A percentile compares a stretch with the other conserved stretches of the same genome.
Conservation (phyloP, 2,329 filamentous ascomycete species). For the Fusarium musae region DNA sequence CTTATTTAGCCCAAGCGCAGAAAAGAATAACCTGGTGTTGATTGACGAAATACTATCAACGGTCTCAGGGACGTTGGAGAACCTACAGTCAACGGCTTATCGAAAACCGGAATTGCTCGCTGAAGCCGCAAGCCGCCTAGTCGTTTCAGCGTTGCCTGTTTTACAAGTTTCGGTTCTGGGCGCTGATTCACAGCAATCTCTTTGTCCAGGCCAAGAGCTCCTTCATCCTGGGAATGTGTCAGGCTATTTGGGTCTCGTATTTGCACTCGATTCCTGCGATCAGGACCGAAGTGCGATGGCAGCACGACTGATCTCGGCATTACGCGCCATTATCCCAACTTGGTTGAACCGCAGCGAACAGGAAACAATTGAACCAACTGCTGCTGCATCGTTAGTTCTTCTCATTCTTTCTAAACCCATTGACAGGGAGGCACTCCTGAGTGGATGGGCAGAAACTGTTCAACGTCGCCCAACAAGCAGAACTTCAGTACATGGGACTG, state of each 20-base stretch:
- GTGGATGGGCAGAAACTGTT: constrained; percentile 60
- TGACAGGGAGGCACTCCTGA: constrained; percentile 54
- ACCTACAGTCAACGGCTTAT: constrained; percentile 56
- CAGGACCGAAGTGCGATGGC: constrained; percentile 10
- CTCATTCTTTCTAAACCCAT: constrained; percentile 56
- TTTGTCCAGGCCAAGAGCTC: constrained; percentile 40
- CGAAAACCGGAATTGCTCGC: constrained; percentile 73
- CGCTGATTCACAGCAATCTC: background rate
- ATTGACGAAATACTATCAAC: constrained; percentile 45
- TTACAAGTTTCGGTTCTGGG: constrained; percentile 53
- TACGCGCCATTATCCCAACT: constrained; percentile 51
- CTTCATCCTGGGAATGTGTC: constrained; percentile 36
- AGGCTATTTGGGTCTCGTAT: constrained; percentile 39
- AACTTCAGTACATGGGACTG: constrained; percentile 55
- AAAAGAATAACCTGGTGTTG: constrained; percentile 38
- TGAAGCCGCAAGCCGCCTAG: constrained; percentile 68
- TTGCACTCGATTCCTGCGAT: constrained; percentile 29
- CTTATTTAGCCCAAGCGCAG: constrained; percentile 33
- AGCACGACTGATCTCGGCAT: constrained; percentile 36
- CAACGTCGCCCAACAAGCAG: constrained; percentile 47
- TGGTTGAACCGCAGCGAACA: constrained; percentile 64
- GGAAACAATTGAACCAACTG: constrained; percentile 61
- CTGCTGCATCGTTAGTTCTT: constrained; percentile 62
- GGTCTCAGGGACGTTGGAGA: constrained; percentile 52
- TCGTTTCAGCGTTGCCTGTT: constrained; percentile 63